Evolutionary conservation across 108 stramenopile genomes (phyloP), one percentile per base, ranked within the genome.

Genomic region (Aurantiochytrium sp.): DNA sequence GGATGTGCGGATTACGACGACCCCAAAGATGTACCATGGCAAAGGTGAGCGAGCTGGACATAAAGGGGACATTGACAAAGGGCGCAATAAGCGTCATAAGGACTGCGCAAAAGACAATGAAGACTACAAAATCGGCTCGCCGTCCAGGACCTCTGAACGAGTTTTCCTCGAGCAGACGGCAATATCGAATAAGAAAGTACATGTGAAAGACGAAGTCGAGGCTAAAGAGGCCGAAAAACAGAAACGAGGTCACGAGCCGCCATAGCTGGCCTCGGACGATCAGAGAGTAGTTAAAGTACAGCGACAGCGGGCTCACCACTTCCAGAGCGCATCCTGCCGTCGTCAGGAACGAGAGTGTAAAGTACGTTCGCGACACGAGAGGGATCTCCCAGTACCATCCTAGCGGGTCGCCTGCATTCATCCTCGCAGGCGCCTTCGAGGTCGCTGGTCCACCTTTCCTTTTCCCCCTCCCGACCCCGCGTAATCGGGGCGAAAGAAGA

Each of bases 21-120:
- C 92, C 92, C 98, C 97, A 99, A 6, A 99, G 96, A 90, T 99
- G 98, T 0, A 97, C 94, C 97, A 99, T 99, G 97, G 98, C 98
- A 91, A 99, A 99, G 5, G 98, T 95, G 53, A 99, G 93, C 2
- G 97, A 96, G 89, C 93, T 93, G 57, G 98, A 98, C 55, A 99
- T 90, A 89, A 98, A 99, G 58, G 95, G 95, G 10, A 97, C 95
- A 43, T 91, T 88, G 5, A 97, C 89, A 90, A 95, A 97, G 42
- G 97, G 94, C 14, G 98, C 97, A 4, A 97, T 92, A 19, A 92
- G 47, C 8, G 94, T 92, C 93, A 98, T 98, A 72, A 93, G 90
- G 6, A 87, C 57, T 21, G 96, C 95, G 18, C 97, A 97, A 91
- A 98, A 98, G 12, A 97, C 58, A 19, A 98, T 91, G 94, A 98